Conservation (phyloP, 176 grass and related monocot genomes). For the Juncus effusus region DNA sequence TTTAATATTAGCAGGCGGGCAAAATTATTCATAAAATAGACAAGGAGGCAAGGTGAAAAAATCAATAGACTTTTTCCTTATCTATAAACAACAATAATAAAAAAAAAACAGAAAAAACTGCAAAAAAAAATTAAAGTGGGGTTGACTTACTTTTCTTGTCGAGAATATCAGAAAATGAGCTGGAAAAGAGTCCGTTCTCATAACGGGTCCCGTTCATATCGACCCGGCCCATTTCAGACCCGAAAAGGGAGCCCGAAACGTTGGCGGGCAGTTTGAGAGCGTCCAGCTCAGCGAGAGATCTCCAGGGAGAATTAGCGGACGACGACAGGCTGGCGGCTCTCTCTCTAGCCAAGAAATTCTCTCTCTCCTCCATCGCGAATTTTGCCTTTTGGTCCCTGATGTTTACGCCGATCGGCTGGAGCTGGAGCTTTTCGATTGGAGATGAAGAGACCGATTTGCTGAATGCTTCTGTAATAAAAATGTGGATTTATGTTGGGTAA, state of each 20-base stretch:
- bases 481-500: slow-evolving; percentile 27
- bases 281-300: slow-evolving; percentile 40
- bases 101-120: neutral
- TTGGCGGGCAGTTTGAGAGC: slow-evolving; percentile 39
- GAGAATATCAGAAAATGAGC: slow-evolving; percentile 68
- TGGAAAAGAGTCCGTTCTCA: slow-evolving; percentile 64
- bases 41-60: neutral
- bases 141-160: slow-evolving; percentile 58
- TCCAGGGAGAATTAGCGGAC: slow-evolving; percentile 20
- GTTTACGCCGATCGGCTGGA: slow-evolving; percentile 41
- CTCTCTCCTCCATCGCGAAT: slow-evolving; percentile 44
- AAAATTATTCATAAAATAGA: neutral
- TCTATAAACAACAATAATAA: neutral
- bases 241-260: slow-evolving; percentile 31
- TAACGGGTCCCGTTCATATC: slow-evolving; percentile 46
- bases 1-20: too few relatives aligned
- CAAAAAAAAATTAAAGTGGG: neutral
- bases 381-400: slow-evolving; percentile 56
- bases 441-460: slow-evolving; percentile 62
- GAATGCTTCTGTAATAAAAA: slow-evolving; percentile 21
- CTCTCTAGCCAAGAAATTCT: slow-evolving; percentile 50
- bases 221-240: slow-evolving; percentile 25
- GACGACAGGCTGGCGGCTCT: slow-evolving; percentile 39
- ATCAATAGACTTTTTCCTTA: neutral
- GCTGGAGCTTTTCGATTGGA: slow-evolving; percentile 50